Percentiles rank a stretch among this genome's conserved stretches.
Conservation (phyloP, 2,329 filamentous ascomycete species). For the Cryphonectria naterciae region DNA sequence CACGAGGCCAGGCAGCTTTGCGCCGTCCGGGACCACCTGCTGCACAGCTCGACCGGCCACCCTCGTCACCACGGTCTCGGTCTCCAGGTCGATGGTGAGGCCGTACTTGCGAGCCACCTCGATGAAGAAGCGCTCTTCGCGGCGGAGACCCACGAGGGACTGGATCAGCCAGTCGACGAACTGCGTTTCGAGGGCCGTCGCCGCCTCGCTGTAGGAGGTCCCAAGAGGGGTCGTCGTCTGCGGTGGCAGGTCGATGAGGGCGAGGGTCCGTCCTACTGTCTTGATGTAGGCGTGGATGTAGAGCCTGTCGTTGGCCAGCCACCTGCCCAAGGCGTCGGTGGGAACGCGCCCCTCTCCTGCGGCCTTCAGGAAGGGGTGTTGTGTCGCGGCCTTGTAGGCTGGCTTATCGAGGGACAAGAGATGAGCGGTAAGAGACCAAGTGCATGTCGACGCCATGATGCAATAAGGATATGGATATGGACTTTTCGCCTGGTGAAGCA, state of each 20-base stretch:
- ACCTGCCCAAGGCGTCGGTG: conserved; percentile 60
- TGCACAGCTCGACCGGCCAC: conserved; percentile 7
- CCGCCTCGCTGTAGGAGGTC: conserved; percentile 32
- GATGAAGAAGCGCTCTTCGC: conserved; percentile 71
- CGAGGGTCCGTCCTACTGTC: conserved; percentile 67
- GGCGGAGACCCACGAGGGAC: conserved; percentile 67
- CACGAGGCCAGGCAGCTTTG: conserved; percentile 45
- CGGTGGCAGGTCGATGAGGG: conserved; percentile 62
- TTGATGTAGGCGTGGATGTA: conserved; percentile 73
- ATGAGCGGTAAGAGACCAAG: conserved; percentile 56
- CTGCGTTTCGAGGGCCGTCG: conserved; percentile 50
- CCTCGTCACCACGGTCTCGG: conserved; percentile 16
- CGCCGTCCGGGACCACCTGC: conserved; percentile 36
- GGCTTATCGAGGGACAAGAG: conserved; percentile 55
- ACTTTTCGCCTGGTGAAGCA: background rate
- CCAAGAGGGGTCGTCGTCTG: conserved; percentile 26
- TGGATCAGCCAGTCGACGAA: conserved; percentile 66
- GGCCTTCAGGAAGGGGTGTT: conserved; percentile 66
- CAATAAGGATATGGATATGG: background rate
- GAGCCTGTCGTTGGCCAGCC: conserved; percentile 74
- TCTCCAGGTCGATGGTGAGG: conserved; percentile 51
- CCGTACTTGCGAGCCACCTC: conserved; percentile 64
- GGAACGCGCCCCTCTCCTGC: conserved; percentile 66
- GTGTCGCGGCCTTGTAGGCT: conserved; percentile 61
- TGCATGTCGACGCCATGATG: conserved; percentile 7